These are phyloP conservation scores for Populus hybrid DNA, from an alignment of 441 rosid genomes.

Conservation along the genomic window DNA sequence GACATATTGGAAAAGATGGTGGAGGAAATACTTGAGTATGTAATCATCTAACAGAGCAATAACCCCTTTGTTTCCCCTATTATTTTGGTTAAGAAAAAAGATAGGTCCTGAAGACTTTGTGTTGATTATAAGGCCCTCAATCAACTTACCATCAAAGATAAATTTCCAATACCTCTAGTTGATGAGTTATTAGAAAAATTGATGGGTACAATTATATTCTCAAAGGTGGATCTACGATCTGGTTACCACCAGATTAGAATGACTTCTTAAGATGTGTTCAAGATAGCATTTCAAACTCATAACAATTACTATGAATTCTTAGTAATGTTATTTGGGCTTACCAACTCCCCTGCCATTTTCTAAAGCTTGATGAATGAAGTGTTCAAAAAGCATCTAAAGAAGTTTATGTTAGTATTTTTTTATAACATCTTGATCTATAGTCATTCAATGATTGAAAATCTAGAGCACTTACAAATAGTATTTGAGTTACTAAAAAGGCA, in stretches of 20 bases:
- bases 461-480: too few species aligned
- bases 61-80: neutral
- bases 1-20: neutral
- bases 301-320: neutral
- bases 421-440: neutral
- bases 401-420: neutral
- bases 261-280: rapidly evolving
- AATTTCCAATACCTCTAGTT: neutral
- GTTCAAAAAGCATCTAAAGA: neutral
- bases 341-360: neutral
- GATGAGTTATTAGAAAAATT: neutral
- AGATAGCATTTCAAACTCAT: neutral
- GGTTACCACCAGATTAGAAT: neutral
- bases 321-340: neutral
- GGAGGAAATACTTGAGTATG: neutral
- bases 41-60: neutral
- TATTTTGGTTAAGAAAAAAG: neutral
- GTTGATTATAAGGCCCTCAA: neutral
- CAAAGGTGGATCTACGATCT: neutral
- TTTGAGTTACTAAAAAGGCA: too few species aligned
- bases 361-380: neutral
- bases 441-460: rapidly evolving
- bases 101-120: neutral
- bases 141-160: neutral
- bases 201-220: neutral